These are phyloP conservation scores for Silybum marianum DNA, from an alignment of 129 eudicot species.

Conservation along the genomic window DNA sequence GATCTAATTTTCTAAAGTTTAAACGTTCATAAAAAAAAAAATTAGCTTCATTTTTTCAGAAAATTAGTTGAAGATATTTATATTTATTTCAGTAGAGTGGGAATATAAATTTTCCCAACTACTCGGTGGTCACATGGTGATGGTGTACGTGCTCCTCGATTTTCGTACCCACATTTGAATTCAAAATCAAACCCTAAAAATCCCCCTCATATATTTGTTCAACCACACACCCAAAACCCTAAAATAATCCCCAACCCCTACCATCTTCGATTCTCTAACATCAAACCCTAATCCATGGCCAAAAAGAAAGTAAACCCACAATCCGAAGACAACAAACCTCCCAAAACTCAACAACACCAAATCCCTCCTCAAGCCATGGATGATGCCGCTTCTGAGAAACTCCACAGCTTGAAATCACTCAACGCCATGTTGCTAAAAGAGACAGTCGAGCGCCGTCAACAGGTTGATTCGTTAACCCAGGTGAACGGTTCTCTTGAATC, in stretches of 20 bases:
- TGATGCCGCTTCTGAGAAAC: conserved; percentile 49
- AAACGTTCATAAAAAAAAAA: too few relatives aligned
- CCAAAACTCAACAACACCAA: background rate
- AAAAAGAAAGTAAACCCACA: conserved; percentile 60
- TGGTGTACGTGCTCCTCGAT: conserved; percentile 21
- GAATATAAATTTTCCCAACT: background rate
- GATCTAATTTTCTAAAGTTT: too few relatives aligned
- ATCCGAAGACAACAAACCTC: conserved; percentile 30
- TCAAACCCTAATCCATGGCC: conserved; percentile 60
- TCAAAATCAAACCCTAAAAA: conserved; percentile 42
- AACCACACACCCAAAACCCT: conserved; percentile 18
- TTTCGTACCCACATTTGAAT: conserved; percentile 34
- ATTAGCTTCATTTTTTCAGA: too few relatives aligned
- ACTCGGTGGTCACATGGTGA: conserved; percentile 13
- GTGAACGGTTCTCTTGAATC: conserved; percentile 46
- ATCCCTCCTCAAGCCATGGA: conserved; percentile 22
- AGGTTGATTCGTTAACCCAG: conserved; percentile 51
- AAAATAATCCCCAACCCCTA: conserved; percentile 33
- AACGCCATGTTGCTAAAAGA: conserved; percentile 69
- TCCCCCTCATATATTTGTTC: conserved; percentile 12
- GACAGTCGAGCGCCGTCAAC: conserved; percentile 70
- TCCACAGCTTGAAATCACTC: conserved; percentile 60
- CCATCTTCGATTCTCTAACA: conserved; percentile 25
- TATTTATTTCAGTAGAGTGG: too few relatives aligned
- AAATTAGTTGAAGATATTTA: too few relatives aligned